These are phyloP conservation scores for Aspergillus flavus DNA, from an alignment of 2,329 filamentous ascomycete species.

Conservation along the genomic window DNA sequence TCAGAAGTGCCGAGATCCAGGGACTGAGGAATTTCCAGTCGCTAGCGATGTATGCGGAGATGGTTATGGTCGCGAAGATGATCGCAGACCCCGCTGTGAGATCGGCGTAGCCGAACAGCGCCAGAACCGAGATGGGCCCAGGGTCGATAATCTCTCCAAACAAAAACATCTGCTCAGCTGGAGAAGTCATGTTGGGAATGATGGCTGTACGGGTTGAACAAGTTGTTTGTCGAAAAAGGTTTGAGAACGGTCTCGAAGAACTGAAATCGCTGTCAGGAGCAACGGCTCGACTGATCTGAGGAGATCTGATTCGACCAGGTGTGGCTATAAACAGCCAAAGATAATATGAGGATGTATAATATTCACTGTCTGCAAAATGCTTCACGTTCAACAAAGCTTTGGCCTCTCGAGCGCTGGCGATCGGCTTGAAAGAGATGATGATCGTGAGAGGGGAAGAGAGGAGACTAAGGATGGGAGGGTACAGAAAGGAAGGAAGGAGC, in stretches of 20 bases:
- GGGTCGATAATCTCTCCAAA: conserved; percentile 16
- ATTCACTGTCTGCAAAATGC: not conserved
- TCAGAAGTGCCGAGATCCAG: not conserved
- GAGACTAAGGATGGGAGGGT: not conserved
- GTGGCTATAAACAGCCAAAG: not conserved
- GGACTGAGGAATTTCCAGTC: conserved; percentile 10
- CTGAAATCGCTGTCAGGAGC: not conserved
- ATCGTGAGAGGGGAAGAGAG: not conserved
- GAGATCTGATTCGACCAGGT: not conserved
- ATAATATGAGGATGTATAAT: not conserved
- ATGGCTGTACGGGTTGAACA: not conserved
- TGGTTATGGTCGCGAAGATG: conserved; percentile 11
- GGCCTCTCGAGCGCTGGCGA: not conserved
- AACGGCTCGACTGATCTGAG: not conserved
- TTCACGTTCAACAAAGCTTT: not conserved
- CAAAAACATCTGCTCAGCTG: conserved; percentile 18
- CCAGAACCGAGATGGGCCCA: conserved; percentile 4
- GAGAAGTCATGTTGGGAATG: conserved; percentile 18
- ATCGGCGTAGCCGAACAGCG: conserved; percentile 12
- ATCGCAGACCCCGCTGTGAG: conserved; percentile 13
- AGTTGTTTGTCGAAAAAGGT: not conserved
- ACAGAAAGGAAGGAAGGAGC: not conserved
- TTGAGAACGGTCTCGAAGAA: not conserved
- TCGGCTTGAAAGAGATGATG: not conserved
- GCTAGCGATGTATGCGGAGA: conserved; percentile 3